Conservation (phyloP, 1,284 basidiomycete genomes). For the Ustilago hordei region DNA sequence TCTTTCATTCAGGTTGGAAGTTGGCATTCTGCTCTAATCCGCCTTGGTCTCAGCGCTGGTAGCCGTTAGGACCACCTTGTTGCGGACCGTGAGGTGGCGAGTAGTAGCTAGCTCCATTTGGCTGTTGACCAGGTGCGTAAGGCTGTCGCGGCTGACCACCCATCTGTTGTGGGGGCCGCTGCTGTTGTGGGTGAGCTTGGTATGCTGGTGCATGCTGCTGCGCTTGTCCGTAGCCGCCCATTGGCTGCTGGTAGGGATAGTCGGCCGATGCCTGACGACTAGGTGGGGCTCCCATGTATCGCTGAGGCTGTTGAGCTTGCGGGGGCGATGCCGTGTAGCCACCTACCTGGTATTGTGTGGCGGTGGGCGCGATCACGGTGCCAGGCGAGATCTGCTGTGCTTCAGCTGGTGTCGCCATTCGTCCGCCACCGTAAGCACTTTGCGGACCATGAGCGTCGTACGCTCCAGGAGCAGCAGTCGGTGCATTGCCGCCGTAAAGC, state of each 20-base stretch:
- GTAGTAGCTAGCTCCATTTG: slow-evolving; percentile 32
- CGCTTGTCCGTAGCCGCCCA: slow-evolving; percentile 16
- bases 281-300: slow-evolving; percentile 26
- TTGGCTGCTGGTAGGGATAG: slow-evolving; percentile 37
- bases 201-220: slow-evolving; percentile 24
- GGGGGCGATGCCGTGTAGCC: slow-evolving; percentile 34
- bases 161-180: slow-evolving; percentile 12
- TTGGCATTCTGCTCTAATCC: background rate
- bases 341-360: slow-evolving; percentile 22
- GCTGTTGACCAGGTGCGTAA: slow-evolving; percentile 28
- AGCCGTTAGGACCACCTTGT: slow-evolving; percentile 19
- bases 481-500: slow-evolving; percentile 30
- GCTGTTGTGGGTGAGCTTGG: slow-evolving; percentile 18
- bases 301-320: slow-evolving; percentile 24
- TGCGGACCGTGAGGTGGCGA: slow-evolving; percentile 27
- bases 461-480: slow-evolving; percentile 12
- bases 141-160: slow-evolving; percentile 19
- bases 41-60: slow-evolving; percentile 23
- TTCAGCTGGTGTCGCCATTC: slow-evolving; percentile 14
- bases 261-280: slow-evolving; percentile 39
- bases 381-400: slow-evolving; percentile 47
- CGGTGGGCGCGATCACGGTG: slow-evolving; percentile 32
- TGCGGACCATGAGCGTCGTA: slow-evolving; percentile 24
- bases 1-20: background rate
- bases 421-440: slow-evolving; percentile 17